Evolutionary conservation across 1,139 yeast species (phyloP).

Genomic region (Saccharomyces hybrid): DNA sequence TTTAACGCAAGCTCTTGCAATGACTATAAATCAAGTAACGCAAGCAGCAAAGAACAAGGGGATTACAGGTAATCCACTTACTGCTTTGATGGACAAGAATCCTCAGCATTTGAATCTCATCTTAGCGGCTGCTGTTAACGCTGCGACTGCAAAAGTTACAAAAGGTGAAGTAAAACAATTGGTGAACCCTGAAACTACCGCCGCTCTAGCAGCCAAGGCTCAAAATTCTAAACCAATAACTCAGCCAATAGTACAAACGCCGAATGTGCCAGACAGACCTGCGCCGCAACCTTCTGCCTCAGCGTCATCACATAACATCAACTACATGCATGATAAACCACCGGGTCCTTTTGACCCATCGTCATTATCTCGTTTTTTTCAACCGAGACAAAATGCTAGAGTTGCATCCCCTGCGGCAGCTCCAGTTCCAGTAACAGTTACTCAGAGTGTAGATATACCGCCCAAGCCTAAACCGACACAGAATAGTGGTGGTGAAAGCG

Average conservation of each 20-base stretch:
- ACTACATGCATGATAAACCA: neutral
- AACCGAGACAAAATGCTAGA: conserved; percentile 28
- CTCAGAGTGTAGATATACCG: conserved; percentile 10
- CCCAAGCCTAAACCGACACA: neutral
- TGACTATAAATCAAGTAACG: conserved; percentile 83
- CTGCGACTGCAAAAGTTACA: conserved; percentile 60
- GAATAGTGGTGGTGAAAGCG: conserved; percentile 4
- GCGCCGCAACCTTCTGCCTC: conserved; percentile 1
- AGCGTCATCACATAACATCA: neutral
- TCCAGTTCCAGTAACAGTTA: conserved; percentile 20
- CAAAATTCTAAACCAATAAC: conserved; percentile 6
- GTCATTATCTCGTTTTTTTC: conserved; percentile 31
- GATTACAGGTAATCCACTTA: conserved; percentile 69
- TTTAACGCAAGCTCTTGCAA: conserved; percentile 85
- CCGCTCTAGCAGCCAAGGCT: conserved; percentile 9
- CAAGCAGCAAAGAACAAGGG: conserved; percentile 84
- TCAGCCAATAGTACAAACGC: conserved; percentile 6
- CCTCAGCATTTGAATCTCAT: conserved; percentile 82
- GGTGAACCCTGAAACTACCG: conserved; percentile 19
- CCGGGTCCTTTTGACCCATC: conserved; percentile 28
- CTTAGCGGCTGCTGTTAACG: conserved; percentile 73
- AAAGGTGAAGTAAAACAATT: conserved; percentile 37
- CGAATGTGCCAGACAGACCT: conserved; percentile 7
- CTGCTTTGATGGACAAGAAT: conserved; percentile 75
- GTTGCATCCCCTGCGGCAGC: conserved; percentile 9